Base-by-base conservation (phyloP, 176 grass and related monocot species). In the Rhynchospora tenuis region DNA sequence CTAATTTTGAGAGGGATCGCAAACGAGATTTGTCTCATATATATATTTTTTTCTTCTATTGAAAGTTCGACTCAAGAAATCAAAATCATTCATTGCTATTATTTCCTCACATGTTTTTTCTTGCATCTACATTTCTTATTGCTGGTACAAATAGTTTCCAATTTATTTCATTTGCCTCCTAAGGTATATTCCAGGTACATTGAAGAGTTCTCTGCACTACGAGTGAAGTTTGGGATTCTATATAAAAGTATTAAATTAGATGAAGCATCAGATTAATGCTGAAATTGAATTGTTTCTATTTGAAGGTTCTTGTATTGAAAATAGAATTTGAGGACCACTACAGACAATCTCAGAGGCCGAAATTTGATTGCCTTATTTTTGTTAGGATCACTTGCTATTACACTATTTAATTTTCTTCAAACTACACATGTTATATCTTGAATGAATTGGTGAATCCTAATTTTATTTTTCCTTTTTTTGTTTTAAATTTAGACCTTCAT, bases 281-380 rank as follows among this genome's bases (percentile, higher is more conserved):
- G 79, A 82, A 82, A 65, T 47, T 82, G 13, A 65, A 48, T 82
- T 50, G 23, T 46, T 81, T 64, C 65, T 1, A 64, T 65, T 50
- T 64, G 58, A 82, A 82, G 54, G 57, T 81, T 64, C 14, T 63
- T 24, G 22, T 20, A 46, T 26, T 13, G 1, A 64, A 91, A 72
- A 98, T 98, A 92, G 95, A 93, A 45, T 69, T 80, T 73, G 85
- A 91, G 33, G 74, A 79, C 62, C 19, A 23, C 22, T 87, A 86
- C 75, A 62, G 73, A 14, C 81, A 86, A 19, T 83, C 84, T 58
- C 86, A 89, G 86, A 73, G 79, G 14, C 84, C 65, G 55, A 92
- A 87, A 27, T 90, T 81, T 20, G 92, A 93, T 33, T 93, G 95
- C 78, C 95, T 97, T 86, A 77, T 97, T 59, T 97, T 94, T 76